Base-by-base conservation (phyloP, 768 basidiomycete genomes). In the Kwoniella dendrophila region DNA sequence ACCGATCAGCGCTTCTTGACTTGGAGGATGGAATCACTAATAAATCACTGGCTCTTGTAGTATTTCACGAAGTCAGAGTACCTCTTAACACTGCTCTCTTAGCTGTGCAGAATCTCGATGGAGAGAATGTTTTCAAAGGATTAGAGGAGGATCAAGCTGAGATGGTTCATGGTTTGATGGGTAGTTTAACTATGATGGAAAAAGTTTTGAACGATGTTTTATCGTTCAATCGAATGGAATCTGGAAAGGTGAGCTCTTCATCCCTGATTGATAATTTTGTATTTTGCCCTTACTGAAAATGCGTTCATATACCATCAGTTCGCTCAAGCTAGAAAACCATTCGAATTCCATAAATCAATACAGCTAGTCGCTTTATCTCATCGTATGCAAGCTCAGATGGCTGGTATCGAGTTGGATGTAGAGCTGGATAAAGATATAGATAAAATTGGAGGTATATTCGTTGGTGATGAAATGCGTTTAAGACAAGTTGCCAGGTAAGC, bases 51-150 rank as follows among this genome's bases (percentile, higher is more conserved):
- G n/a, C n/a, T n/a, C n/a, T n/a, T n/a, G n/a, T 30, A 70, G 67
- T 84, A 69, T 83, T 83, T 67, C 83, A 83, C 67, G 71, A 79
- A 47, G 84, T 84, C 47, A 78, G 74, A 30, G 76, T 85, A 1
- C 84, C 84, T 27, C 80, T 85, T 66, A 84, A 84, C 64, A 83
- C 83, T 14, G 83, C 83, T 22, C 63, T 93, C 14, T 82, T 95
- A 50, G 91, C 93, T 0, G 88, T 94, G 18, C 93, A 96, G 80
- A 95, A 97, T 72, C 87, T 95, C 84, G 87, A 89, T 63, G 90
- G 90, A 0, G 86, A 86, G 0, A 86, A 88, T 7, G 84, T 85
- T 1, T 84, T 95, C 45, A 83, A 84, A 1, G 86, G 68, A 22
- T 43, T 70, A n/a, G 61, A 74, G 16, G 66, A 85, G 66, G 85